phyloP scores from a whole-genome alignment of 768 basidiomycete species.

The Agaricus bisporus region DNA sequence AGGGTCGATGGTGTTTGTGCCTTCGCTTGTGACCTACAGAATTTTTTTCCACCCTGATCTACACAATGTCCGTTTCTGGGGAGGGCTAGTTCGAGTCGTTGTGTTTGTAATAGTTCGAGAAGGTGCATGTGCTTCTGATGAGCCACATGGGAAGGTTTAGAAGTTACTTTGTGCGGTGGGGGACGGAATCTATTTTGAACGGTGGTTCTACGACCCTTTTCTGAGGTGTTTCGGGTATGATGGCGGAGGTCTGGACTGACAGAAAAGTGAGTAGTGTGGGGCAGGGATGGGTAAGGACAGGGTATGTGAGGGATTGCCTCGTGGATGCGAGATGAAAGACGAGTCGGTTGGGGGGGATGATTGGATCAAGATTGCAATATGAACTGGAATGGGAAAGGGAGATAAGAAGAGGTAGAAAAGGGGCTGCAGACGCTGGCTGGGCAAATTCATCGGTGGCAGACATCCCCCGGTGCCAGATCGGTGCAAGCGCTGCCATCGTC shows the following conservation, averaged over 20 bases:
- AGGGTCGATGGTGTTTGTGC: no score
- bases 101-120: no score
- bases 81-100: no score
- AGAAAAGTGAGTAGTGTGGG: not conserved
- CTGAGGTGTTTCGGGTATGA: no score
- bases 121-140: no score
- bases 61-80: no score
- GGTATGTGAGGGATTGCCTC: not conserved
- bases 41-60: no score
- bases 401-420: slow-evolving; percentile 9
- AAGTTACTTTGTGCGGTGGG: not conserved
- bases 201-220: not conserved
- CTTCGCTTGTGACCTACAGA: no score
- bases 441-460: slow-evolving; percentile 21
- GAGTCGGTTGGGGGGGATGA: not conserved
- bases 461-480: slow-evolving; percentile 20
- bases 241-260: not conserved
- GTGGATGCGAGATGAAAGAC: not conserved
- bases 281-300: not conserved
- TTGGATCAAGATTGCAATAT: slow-evolving; percentile 10
- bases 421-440: slow-evolving; percentile 15
- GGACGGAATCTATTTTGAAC: not conserved
- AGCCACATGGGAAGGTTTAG: not conserved
- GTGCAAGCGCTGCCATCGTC: not conserved
- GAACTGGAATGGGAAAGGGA: no score